A percentile compares a stretch with the other conserved stretches of the same genome.
phyloP scores from a whole-genome alignment of 2,329 filamentous ascomycete species.

The Diaporthe humulicola region DNA sequence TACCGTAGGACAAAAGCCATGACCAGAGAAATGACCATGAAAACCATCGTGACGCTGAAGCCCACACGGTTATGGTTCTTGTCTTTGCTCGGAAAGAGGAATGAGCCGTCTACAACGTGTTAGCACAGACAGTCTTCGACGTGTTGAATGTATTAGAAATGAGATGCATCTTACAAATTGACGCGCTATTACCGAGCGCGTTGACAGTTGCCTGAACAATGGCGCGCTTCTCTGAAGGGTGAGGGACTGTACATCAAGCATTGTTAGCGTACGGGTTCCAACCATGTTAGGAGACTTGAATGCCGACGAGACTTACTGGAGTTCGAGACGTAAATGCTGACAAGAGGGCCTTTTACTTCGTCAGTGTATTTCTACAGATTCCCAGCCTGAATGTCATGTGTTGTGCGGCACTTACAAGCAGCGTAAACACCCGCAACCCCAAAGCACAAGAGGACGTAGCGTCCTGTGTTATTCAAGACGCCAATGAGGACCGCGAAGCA shows the following conservation, averaged over 20 bases:
- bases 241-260: conserved; percentile 2
- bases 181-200: conserved; percentile 33
- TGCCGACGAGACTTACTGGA: not conserved
- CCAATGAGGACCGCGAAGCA: conserved; percentile 28
- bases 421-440: conserved; percentile 34
- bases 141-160: not conserved
- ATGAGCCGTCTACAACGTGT: conserved; percentile 9
- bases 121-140: not conserved
- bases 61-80: conserved; percentile 26
- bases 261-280: not conserved
- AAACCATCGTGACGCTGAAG: conserved; percentile 29
- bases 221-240: conserved; percentile 30
- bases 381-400: too few relatives aligned
- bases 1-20: conserved; percentile 28
- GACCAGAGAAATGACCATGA: conserved; percentile 22
- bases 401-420: conserved; percentile 9
- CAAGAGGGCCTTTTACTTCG: conserved; percentile 22
- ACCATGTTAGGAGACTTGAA: not conserved
- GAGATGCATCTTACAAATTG: not conserved
- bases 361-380: not conserved
- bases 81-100: conserved; percentile 32
- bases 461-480: conserved; percentile 28
- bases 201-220: conserved; percentile 34
- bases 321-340: conserved; percentile 34
- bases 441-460: conserved; percentile 31